Conservation (phyloP, 768 basidiomycete species). For the Tulasnella sp. region DNA sequence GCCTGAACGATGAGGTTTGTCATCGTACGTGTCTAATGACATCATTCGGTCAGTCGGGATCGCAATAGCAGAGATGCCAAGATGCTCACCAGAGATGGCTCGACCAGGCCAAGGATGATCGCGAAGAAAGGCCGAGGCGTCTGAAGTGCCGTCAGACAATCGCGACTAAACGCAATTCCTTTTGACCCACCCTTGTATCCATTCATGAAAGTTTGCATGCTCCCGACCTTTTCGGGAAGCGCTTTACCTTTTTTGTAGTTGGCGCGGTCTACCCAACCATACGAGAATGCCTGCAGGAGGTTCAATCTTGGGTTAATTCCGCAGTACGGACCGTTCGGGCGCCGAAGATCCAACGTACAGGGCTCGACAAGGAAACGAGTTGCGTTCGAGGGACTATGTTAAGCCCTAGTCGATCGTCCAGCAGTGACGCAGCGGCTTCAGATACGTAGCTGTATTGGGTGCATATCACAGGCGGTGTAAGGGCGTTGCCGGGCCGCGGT, state of each 20-base stretch:
- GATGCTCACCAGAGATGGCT: slow-evolving; percentile 47
- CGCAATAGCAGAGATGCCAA: neutral
- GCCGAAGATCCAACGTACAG: slow-evolving; percentile 37
- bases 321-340: neutral
- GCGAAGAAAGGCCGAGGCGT: slow-evolving; percentile 82
- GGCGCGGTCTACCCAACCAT: slow-evolving; percentile 83
- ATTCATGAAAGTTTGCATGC: slow-evolving; percentile 83
- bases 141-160: slow-evolving; percentile 39
- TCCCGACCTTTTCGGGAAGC: slow-evolving; percentile 83
- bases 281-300: slow-evolving; percentile 72
- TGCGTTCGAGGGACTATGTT: slow-evolving; percentile 84
- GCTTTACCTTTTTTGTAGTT: slow-evolving; percentile 78
- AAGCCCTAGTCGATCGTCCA: slow-evolving; percentile 68
- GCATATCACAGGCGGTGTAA: neutral
- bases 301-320: neutral
- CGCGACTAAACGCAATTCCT: neutral
- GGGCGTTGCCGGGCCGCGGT: neutral
- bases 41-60: neutral
- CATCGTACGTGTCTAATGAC: slow-evolving; percentile 70
- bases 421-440: slow-evolving; percentile 80
- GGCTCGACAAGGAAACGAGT: slow-evolving; percentile 75
- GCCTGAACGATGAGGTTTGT: slow-evolving; percentile 72
- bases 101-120: slow-evolving; percentile 87
- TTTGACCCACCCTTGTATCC: slow-evolving; percentile 61
- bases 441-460: slow-evolving; percentile 65